phyloP scores from a whole-genome alignment of 139 green algal genomes.

The Monoraphidium neglectum region DNA sequence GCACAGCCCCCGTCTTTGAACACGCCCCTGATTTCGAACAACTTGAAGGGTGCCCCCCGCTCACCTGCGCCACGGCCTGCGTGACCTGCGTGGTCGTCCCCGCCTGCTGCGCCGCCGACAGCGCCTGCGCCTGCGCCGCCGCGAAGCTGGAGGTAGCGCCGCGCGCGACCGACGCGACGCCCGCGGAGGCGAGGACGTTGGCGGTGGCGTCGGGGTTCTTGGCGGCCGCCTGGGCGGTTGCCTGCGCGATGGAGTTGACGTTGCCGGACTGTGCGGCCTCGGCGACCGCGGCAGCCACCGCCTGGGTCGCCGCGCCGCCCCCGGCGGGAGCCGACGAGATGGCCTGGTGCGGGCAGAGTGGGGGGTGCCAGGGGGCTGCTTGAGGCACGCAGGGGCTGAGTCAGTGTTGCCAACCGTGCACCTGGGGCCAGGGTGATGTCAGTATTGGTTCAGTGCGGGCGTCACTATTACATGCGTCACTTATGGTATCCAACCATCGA shows the following conservation, averaged over 20 bases:
- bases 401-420: too few relatives aligned
- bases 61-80: slow-evolving; percentile 14
- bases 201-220: not conserved
- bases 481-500: too few relatives aligned
- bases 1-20: not conserved
- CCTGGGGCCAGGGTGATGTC: too few relatives aligned
- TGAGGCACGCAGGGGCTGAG: too few relatives aligned
- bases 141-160: not conserved
- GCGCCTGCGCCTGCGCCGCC: slow-evolving; percentile 2
- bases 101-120: not conserved
- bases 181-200: slow-evolving; percentile 7
- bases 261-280: slow-evolving; percentile 4
- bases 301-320: not conserved
- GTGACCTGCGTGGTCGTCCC: not conserved
- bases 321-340: not conserved
- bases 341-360: too few relatives aligned
- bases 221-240: slow-evolving; percentile 5
- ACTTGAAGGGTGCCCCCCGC: too few relatives aligned
- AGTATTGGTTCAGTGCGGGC: too few relatives aligned
- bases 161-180: not conserved
- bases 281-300: slow-evolving; percentile 10
- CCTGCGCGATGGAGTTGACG: slow-evolving; percentile 9
- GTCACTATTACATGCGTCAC: too few relatives aligned
- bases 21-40: not conserved
- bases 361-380: too few relatives aligned